Evolutionary conservation across 208 protist genomes (phyloP).

Genomic region (Leishmania braziliensis): DNA sequence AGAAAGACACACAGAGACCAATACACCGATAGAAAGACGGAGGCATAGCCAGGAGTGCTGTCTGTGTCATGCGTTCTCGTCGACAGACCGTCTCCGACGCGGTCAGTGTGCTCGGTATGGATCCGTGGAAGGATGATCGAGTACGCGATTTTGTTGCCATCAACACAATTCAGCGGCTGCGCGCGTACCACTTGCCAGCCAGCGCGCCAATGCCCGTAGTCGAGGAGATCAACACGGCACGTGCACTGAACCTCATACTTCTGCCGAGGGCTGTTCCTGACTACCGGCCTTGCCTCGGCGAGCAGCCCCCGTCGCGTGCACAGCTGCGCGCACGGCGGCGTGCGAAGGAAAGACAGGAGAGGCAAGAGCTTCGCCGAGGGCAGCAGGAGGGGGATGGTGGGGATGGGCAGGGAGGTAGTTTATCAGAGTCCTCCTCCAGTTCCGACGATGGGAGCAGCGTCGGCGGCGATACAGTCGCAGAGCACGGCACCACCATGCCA

Average conservation of each 20-base stretch:
- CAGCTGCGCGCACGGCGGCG: constrained; percentile 13
- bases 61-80: constrained; percentile 32
- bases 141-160: constrained; percentile 82
- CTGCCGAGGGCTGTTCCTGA: constrained; percentile 62
- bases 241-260: constrained; percentile 67
- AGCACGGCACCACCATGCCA: background rate
- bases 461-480: background rate
- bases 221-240: constrained; percentile 56
- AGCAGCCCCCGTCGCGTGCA: constrained; percentile 21
- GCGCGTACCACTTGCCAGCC: constrained; percentile 63
- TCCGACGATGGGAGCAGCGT: background rate
- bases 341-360: background rate
- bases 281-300: constrained; percentile 50
- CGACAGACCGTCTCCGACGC: constrained; percentile 23
- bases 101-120: constrained; percentile 52
- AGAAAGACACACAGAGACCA: background rate
- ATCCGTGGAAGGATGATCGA: constrained; percentile 85
- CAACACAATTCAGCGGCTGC: constrained; percentile 83
- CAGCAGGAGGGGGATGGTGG: background rate
- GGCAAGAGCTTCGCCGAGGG: background rate
- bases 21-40: background rate
- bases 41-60: background rate
- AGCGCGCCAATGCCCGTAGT: constrained; percentile 46
- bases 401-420: background rate
- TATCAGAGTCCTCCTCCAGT: background rate